Base-by-base conservation (phyloP, 192 early-diverging fungal species). In the Rhizophagus clarus region DNA sequence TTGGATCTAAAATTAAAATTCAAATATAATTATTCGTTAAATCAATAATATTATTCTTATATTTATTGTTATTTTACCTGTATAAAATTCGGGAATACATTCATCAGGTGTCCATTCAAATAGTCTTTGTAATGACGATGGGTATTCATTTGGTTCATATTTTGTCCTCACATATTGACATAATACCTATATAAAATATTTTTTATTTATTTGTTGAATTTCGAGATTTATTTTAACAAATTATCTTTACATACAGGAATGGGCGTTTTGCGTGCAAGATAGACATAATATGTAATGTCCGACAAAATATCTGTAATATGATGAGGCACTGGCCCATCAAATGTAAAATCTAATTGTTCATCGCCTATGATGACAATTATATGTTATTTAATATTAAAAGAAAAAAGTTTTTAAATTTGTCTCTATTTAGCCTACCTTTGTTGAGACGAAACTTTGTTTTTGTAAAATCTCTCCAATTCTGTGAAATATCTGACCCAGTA, bases 71-170 rank as follows among this genome's bases (percentile, higher is more conserved):
- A 15, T 24, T 12, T n/a, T 62, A 82, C 85, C 83, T 26, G 91
- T 89, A 69, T 91, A 93, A 37, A 93, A 93, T 61, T 93, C 92
- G 0, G 92, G 92, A 28, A 93, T 93, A 80, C 92, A 93, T 80
- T 93, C 92, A 79, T 93, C 92, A 45, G 92, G 90, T 4, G 92
- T 92, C 91, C 91, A 93, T 76, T 90, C 83, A 73, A 89, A 92
- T n/a, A 93, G 72, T 60, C 89, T 81, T 40, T 85, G 83, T 45
- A 93, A 85, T 3, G 91, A 92, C 1, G 85, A 83, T 11, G 91
- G 91, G 51, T 91, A 92, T 77, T 93, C 92, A 67, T 91, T 89
- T 11, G 92, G 90, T 62, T 92, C 90, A 77, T 90, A 93, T 76
- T 89, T 91, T 2, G 89, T 88, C 68, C 92, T 81, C 10, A 93